Base-by-base conservation (phyloP, 2,329 filamentous ascomycete genomes). In the Epichloe uncinata region DNA sequence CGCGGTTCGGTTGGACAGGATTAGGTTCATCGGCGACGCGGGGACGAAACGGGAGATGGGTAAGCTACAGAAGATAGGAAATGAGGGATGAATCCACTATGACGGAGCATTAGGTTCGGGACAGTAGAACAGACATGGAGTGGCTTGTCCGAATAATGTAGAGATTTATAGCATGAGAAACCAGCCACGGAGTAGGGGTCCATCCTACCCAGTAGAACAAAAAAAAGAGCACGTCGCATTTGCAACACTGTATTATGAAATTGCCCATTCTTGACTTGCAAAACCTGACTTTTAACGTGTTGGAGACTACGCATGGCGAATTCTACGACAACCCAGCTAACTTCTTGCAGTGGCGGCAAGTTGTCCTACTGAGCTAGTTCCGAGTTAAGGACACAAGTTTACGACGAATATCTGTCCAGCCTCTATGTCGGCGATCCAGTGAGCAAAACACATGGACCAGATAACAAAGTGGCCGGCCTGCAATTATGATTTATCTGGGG, bases 21-120 rank as follows among this genome's bases (percentile, higher is more conserved):
- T 93, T 56, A 76, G 81, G 58, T 73, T 97, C 50, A 82, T 97
- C 61, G 93, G 93, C 33, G 91, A 97, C 67, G 79, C 81, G 15
- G 91, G 93, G 13, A 84, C 95, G 73, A 95, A 94, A 78, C 78
- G 89, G 53, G 86, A 93, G 51, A 87, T 89, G 79, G 91, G 90
- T 57, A 95, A 94, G 74, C 72, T 98, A 57, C 88, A 97, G 75
- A 97, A 97, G 80, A 79, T 96, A 63, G 87, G 83, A 13, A 85
- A 94, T 30, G 80, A 81, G 49, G 77, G 83, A 64, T 82, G 70
- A 65, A 40, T 1, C 18, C 20, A 45, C 5, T 16, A 35, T 18
- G 18, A 45, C 4, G 18, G 18, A 42, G 11, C 13, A 42, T 42
- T 40, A 11, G 13, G n/a, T 30, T 4, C 13, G 18, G 6, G 13